Evolutionary conservation across 352 stramenopile genomes (phyloP), one percentile per base, ranked within the genome.

Genomic region (Peronospora tabacina): DNA sequence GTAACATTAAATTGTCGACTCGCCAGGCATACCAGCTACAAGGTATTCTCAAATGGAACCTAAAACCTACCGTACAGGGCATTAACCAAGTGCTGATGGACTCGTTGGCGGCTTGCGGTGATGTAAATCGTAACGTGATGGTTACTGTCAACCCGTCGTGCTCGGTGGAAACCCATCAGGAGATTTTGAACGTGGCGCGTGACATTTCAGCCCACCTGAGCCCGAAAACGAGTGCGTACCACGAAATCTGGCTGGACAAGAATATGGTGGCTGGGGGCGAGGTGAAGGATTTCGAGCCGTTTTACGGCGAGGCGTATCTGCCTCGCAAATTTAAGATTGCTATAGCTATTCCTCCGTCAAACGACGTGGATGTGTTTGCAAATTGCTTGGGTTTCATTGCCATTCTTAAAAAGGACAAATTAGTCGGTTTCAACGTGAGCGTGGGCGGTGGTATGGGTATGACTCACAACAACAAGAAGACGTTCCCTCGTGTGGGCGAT

Each of bases 321-420:
- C 95, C 95, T 3, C 85, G 93, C n/a, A 99, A 99, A 74, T 99
- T 98, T 74, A 99, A 99, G 79, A 98, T 99, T 61, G 94, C 90
- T 46, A 90, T 99, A 15, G 97, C 95, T 4, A 96, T 98, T 44
- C 93, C 94, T 17, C 92, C 94, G n/a, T 89, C 96, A 44, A 99
- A 99, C 67, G 95, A 95, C 34, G 75, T 99, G 13, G 95, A 99
- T 66, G 82, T 99, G 48, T 98, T 97, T 59, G 97, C 94, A 7
- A 97, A 99, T 63, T 97, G 97, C 61, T 85, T 99, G 46, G 95
- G 94, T 19, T 82, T 94, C 54, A 94, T 98, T 30, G 86, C 86
- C 24, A 91, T 98, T n/a, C 85, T 95, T 20, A 65, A 94, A 48
- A 63, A 85, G 50, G 78, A 85, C 58, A 74, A 83, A 56, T 68